Evolutionary conservation across 2,329 filamentous ascomycete species (phyloP).

Genomic region (Bertia moriformis): DNA sequence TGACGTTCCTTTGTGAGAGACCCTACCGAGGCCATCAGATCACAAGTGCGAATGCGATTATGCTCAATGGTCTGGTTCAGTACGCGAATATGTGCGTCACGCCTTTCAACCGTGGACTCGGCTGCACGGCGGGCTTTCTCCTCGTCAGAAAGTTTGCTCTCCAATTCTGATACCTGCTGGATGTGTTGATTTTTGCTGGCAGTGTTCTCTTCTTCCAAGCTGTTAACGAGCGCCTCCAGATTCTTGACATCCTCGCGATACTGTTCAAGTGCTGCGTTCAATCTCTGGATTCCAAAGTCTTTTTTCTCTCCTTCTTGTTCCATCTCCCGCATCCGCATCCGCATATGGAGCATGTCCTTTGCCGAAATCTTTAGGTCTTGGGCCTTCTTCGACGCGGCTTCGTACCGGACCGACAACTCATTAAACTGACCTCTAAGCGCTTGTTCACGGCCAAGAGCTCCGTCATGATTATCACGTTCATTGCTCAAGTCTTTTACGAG

Average conservation of each 20-base stretch:
- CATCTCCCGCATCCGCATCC: neutral
- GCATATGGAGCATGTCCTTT: neutral
- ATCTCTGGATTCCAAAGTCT: neutral
- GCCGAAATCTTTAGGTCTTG: neutral
- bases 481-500: neutral
- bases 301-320: neutral
- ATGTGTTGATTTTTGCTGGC: neutral
- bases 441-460: neutral
- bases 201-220: neutral
- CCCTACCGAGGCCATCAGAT: neutral
- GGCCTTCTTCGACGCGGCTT: neutral
- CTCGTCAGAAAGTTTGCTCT: neutral
- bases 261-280: neutral
- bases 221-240: neutral
- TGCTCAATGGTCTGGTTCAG: neutral
- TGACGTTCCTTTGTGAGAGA: neutral
- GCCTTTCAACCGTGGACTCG: neutral
- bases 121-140: neutral
- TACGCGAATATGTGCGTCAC: neutral
- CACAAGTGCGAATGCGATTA: neutral
- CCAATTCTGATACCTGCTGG: neutral
- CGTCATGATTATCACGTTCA: neutral
- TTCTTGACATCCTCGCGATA: neutral
- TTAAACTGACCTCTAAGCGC: neutral
- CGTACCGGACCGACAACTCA: neutral